These are phyloP conservation scores for Cladophialophora bantiana DNA, from an alignment of 2,329 filamentous ascomycete species.

Conservation along the genomic window DNA sequence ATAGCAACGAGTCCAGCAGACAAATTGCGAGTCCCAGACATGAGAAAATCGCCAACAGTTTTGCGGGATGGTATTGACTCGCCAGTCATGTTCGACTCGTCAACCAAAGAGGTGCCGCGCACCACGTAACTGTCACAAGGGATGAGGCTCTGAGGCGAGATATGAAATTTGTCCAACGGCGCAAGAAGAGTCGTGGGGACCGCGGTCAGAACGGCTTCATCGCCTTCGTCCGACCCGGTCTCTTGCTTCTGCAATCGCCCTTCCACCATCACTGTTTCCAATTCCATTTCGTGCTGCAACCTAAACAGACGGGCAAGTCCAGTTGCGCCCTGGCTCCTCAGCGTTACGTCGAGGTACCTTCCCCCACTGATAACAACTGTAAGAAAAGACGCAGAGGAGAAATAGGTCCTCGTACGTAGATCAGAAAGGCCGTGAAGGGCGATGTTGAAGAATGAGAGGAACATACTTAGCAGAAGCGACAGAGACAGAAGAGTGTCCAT, in stretches of 20 bases:
- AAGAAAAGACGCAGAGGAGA: constrained; percentile 30
- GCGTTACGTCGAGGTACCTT: constrained; percentile 24
- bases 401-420: constrained; percentile 25
- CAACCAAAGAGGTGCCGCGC: constrained; percentile 68
- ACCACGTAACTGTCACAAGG: constrained; percentile 68
- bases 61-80: constrained; percentile 71
- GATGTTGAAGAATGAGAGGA: constrained; percentile 32
- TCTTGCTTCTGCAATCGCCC: not conserved
- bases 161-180: constrained; percentile 18
- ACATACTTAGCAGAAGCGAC: constrained; percentile 26
- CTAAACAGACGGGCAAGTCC: constrained; percentile 22
- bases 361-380: constrained; percentile 29
- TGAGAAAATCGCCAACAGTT: constrained; percentile 38
- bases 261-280: constrained; percentile 22
- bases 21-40: constrained; percentile 32
- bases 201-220: not conserved
- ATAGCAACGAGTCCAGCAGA: constrained; percentile 27
- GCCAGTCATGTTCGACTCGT: constrained; percentile 81
- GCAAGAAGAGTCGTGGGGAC: constrained; percentile 26
- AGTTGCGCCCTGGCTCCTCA: constrained; percentile 27
- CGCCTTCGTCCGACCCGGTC: not conserved
- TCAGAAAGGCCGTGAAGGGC: constrained; percentile 11
- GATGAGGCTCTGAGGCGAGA: constrained; percentile 20
- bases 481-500: constrained; percentile 33
- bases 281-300: constrained; percentile 23